Percentiles rank a stretch among this genome's conserved stretches.
phyloP scores from a whole-genome alignment of 2,329 filamentous ascomycete genomes.

The Penicillium sp. region DNA sequence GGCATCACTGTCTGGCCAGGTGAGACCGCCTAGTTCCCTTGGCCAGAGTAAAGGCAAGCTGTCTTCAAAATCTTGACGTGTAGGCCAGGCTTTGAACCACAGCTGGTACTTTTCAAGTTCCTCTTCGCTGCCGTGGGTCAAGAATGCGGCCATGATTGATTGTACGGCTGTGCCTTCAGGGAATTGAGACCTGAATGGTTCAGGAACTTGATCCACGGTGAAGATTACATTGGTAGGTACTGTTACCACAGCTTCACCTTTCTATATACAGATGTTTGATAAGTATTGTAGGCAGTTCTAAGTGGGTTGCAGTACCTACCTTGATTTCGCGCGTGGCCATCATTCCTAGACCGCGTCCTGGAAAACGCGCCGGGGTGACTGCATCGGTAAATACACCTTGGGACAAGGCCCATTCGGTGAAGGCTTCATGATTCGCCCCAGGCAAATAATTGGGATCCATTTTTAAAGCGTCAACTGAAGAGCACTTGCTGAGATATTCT shows the following conservation, averaged over 20 bases:
- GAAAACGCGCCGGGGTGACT: conserved; percentile 65
- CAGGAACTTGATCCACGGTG: conserved; percentile 61
- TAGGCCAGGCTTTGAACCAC: conserved; percentile 70
- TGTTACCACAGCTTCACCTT: conserved; percentile 61
- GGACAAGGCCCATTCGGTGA: conserved; percentile 66
- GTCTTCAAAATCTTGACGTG: conserved; percentile 56
- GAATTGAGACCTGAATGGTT: conserved; percentile 53
- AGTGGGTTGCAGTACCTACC: conserved; percentile 45
- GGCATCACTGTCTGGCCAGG: conserved; percentile 27
- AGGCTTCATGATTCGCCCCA: conserved; percentile 48
- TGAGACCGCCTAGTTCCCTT: conserved; percentile 37
- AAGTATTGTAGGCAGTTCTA: background rate
- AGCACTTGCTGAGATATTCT: background rate
- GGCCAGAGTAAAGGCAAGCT: conserved; percentile 60
- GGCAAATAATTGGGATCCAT: conserved; percentile 34
- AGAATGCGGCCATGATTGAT: conserved; percentile 68
- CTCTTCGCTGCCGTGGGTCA: conserved; percentile 55
- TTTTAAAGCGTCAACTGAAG: background rate
- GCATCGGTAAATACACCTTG: conserved; percentile 67
- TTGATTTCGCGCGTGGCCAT: conserved; percentile 66
- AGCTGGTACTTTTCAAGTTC: conserved; percentile 47
- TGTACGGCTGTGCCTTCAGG: conserved; percentile 63
- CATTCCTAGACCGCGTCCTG: conserved; percentile 75
- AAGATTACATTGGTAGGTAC: conserved; percentile 66
- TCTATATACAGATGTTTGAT: conserved; percentile 39